phyloP scores from a whole-genome alignment of 129 eudicot species.

The Daucus carota region DH1_v3.0 NC_030382.2:31779501-31780000 shows the following conservation, averaged over 20 bases:
- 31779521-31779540: neutral
- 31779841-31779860: constrained; percentile 3
- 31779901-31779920: no score
- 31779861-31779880: constrained; percentile 12
- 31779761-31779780: constrained; percentile 9
- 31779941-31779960: neutral
- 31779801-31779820: neutral
- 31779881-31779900: neutral
- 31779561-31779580: constrained; percentile 6
- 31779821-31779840: constrained; percentile 14
- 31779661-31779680: constrained; percentile 57
- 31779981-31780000: constrained; percentile 10
- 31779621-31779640: constrained; percentile 79
- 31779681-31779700: constrained; percentile 28
- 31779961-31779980: neutral
- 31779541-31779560: neutral
- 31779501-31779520: constrained; percentile 24
- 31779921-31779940: neutral
- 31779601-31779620: constrained; percentile 52
- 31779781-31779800: neutral
- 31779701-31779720: constrained; percentile 40
- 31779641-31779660: constrained; percentile 71
- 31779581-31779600: constrained; percentile 63
- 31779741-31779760: constrained; percentile 18
- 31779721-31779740: constrained; percentile 78